Percentiles rank a stretch among this genome's conserved stretches.
Evolutionary conservation across 352 stramenopile genomes (phyloP).

Genomic region (Phytopythium oedochilum): DNA sequence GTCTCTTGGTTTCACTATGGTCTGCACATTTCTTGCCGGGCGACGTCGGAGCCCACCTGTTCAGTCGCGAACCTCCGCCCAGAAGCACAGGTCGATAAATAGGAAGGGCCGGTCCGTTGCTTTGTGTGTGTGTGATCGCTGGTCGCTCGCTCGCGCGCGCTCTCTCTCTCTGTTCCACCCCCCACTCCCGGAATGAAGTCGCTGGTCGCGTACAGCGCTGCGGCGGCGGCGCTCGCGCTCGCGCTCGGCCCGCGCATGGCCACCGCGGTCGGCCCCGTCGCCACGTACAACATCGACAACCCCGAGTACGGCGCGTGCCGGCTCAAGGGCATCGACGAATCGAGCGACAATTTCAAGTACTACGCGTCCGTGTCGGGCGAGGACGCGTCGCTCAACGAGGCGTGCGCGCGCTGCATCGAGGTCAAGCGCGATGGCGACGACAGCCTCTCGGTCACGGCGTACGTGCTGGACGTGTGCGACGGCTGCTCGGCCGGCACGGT

Average conservation of each 20-base stretch:
- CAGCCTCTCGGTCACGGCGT: constrained; percentile 46
- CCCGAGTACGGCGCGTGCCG: constrained; percentile 64
- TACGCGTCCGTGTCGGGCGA: constrained; percentile 71
- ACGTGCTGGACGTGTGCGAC: constrained; percentile 66
- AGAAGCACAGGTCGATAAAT: neutral
- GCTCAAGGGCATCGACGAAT: constrained; percentile 48
- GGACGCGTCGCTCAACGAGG: constrained; percentile 46
- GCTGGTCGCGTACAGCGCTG: constrained; percentile 2
- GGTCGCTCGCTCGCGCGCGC: too few relatives aligned
- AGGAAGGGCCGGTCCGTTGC: neutral
- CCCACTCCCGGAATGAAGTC: constrained; percentile 8
- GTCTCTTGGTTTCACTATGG: neutral
- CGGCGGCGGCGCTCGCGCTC: constrained; percentile 2
- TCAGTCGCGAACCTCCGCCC: constrained; percentile 6
- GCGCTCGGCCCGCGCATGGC: constrained; percentile 7
- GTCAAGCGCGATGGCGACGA: constrained; percentile 45
- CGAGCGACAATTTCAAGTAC: constrained; percentile 72
- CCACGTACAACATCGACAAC: constrained; percentile 54
- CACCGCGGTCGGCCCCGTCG: constrained; percentile 23
- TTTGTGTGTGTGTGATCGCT: too few relatives aligned
- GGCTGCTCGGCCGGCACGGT: constrained; percentile 42
- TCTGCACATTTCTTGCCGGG: neutral
- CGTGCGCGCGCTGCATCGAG: constrained; percentile 72
- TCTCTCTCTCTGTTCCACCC: neutral
- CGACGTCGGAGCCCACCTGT: neutral